Evolutionary conservation across 805 yeast species (phyloP).

Genomic region (Candida nemodendra): DNA sequence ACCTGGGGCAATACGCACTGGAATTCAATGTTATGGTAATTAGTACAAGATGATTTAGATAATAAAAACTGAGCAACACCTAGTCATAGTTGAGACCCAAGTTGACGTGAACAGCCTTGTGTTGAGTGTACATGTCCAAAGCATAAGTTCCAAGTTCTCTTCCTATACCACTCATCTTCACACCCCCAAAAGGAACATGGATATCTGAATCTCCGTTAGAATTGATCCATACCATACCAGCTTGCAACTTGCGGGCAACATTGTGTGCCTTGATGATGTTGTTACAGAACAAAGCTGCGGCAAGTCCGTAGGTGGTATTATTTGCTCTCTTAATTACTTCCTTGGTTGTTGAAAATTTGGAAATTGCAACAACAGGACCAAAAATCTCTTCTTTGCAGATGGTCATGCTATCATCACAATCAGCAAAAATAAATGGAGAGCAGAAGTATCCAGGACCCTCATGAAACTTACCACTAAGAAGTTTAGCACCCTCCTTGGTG

Average conservation of each 20-base stretch:
- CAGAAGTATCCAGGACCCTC: slow-evolving; percentile 65
- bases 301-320: slow-evolving; percentile 69
- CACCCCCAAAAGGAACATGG: slow-evolving; percentile 68
- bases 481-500: slow-evolving; percentile 65
- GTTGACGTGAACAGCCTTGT: slow-evolving; percentile 72
- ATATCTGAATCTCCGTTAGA: slow-evolving; percentile 56
- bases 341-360: slow-evolving; percentile 63
- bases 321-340: slow-evolving; percentile 68
- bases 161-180: slow-evolving; percentile 64
- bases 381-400: slow-evolving; percentile 74
- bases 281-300: slow-evolving; percentile 73
- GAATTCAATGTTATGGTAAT: too few species aligned
- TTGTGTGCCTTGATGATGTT: slow-evolving; percentile 58
- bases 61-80: too few species aligned
- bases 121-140: slow-evolving; percentile 58
- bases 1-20: too few species aligned
- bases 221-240: slow-evolving; percentile 68
- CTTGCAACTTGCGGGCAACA: slow-evolving; percentile 59
- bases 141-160: slow-evolving; percentile 69
- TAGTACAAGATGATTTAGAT: too few species aligned
- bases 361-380: slow-evolving; percentile 74
- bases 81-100: slow-evolving; percentile 28
- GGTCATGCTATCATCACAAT: slow-evolving; percentile 61
- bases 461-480: slow-evolving; percentile 64
- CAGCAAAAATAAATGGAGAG: slow-evolving; percentile 70